Evolutionary conservation across 192 early-diverging fungal genomes (phyloP), one percentile per base, ranked within the genome.

Genomic region (Entomortierella lignicola): DNA sequence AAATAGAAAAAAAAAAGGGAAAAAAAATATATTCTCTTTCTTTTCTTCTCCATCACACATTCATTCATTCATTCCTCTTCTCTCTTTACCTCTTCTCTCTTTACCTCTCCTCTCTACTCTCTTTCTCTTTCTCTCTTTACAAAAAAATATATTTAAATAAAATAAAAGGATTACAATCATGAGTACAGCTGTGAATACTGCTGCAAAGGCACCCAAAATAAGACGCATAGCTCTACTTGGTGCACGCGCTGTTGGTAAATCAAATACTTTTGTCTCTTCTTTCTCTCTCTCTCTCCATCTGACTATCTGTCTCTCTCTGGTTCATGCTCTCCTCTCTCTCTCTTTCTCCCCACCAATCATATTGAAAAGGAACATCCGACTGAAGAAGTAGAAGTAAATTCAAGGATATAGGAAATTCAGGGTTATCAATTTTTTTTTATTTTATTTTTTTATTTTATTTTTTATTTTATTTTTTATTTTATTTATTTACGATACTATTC

Each of bases 211-310:
- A 48, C 82, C 87, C 17, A 91, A 94, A 82, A 84, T 91, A 43
- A 85, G 94, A 80, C 91, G 91, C 73, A 93, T 96, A 48, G 93
- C 91, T 18, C 87, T 96, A 8, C 87, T 95, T 30, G 94, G 94
- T 34, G 84, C 91, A 41, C 83, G 91, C 37, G 91, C 94, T 56
- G 93, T 95, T 29, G 93, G 93, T 84, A 84, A 82, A 82, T 57
- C 50, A 17, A 26, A 0, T n/a, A 18, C 48, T 51, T 17, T 63
- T 52, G 23, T 63, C 41, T 55, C 50, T 44, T 44, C 8, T 26
- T 2, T 25, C 12, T 60, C 15, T 47, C 32, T 32, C 6, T 20
- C 7, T 57, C 55, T 37, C 56, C 3, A 4, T 43, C 60, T 61
- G 21, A 27, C 60, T 34, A 1, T 25, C 47, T 62, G 41, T 62